Evolutionary conservation across 169 alveolate species (phyloP).

Genomic region (Besnoitia besnoiti): DNA sequence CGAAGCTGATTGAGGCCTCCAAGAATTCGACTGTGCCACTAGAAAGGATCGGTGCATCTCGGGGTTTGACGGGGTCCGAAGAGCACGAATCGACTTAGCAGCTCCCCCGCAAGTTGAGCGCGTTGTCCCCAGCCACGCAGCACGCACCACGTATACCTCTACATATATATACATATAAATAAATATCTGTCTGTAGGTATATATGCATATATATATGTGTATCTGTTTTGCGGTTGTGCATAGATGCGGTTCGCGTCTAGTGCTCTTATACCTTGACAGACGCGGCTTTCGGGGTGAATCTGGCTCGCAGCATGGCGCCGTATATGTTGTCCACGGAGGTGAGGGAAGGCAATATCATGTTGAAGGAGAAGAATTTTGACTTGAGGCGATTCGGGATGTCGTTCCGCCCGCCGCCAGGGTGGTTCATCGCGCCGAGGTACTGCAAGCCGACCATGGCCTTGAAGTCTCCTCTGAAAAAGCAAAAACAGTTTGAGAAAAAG

Average conservation of each 20-base stretch:
- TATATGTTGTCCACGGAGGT: constrained; percentile 94
- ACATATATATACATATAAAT: neutral
- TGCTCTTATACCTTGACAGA: neutral
- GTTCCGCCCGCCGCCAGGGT: constrained; percentile 97
- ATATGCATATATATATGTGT: neutral
- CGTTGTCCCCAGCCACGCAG: too few species aligned
- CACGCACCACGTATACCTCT: too few species aligned
- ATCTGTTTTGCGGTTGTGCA: neutral
- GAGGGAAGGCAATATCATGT: constrained; percentile 94
- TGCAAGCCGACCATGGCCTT: constrained; percentile 89
- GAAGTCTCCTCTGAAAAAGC: constrained; percentile 87
- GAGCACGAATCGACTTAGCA: too few species aligned
- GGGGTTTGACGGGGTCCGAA: too few species aligned
- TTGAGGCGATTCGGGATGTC: constrained; percentile 96
- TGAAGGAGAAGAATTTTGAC: constrained; percentile 93
- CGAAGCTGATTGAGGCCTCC: too few species aligned
- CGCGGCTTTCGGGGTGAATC: constrained; percentile 87
- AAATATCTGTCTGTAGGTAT: neutral
- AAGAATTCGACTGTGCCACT: too few species aligned
- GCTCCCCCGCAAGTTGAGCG: too few species aligned
- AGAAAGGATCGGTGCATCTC: too few species aligned
- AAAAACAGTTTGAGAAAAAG: neutral
- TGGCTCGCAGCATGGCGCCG: constrained; percentile 92
- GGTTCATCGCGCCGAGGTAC: constrained; percentile 95
- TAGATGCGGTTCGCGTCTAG: neutral